Evolutionary conservation across 352 stramenopile genomes (phyloP), one percentile per base, ranked within the genome.

Genomic region (Elongisporangium senticosum): DNA sequence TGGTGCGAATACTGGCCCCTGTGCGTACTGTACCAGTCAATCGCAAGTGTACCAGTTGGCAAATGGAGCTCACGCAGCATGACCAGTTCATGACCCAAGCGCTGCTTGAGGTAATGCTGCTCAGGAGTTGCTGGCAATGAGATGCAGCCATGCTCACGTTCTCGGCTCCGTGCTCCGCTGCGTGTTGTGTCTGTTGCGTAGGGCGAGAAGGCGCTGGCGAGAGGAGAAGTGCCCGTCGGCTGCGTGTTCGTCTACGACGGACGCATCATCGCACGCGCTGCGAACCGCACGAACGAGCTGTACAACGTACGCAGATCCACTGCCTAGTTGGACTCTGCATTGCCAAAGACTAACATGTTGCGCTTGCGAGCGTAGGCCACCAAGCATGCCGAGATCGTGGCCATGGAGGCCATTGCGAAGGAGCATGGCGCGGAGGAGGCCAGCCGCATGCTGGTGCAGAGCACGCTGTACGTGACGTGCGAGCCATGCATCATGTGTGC

Each of bases 401-500:
- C 87, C 5, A 96, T 97, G 28, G 80, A 97, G 53, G 64, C 75
- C 28, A 88, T 96, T 59, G 74, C 90, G 20, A 58, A 62, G 2
- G 60, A 56, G 11, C 77, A 75, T 49, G 74, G 79, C 17, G 4
- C 20, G 2, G 65, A 75, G 7, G 51, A 75, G 21, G 71, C 82
- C 23, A 58, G 21, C 6, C 53, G 76, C 14, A 65, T 92, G 22
- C 66, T 95, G 26, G 67, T 72, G 2, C 60, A 87, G 24, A 86
- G 76, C 50, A 82, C 71, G 51, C 68, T 95, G 37, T 95, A 93
- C 63, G 92, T 98, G 47, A 98, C 93, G 8, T 96, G 89, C 39
- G 93, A 98, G 71, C 93, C 93, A 5, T 98, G 93, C 66, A 97
- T 98, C 61, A 98, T 98, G 93, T 98, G 93, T 51, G 91, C 93